A percentile compares a stretch with the other conserved stretches of the same genome.
Evolutionary conservation across 2,329 filamentous ascomycete species (phyloP).

Genomic region (Trichoderma gracile): DNA sequence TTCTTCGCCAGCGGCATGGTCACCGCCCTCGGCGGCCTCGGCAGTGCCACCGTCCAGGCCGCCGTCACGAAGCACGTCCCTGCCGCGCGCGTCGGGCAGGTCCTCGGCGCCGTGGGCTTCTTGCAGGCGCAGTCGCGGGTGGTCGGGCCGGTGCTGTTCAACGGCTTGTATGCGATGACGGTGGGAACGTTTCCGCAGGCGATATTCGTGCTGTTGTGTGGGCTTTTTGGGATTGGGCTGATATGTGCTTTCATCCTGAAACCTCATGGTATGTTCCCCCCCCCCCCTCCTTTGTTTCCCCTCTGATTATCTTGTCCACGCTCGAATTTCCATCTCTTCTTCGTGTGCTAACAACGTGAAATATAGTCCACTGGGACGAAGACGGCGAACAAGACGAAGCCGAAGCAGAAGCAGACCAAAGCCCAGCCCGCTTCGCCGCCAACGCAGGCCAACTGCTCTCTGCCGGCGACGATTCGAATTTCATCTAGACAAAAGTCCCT

Average conservation of each 20-base stretch:
- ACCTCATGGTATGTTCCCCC: conserved; percentile 61
- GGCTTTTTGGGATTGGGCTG: conserved; percentile 67
- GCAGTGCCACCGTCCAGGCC: conserved; percentile 79
- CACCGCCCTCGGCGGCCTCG: conserved; percentile 79
- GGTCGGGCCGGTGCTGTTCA: conserved; percentile 78
- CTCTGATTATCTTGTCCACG: not conserved
- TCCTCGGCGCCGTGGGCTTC: conserved; percentile 86
- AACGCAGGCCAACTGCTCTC: not conserved
- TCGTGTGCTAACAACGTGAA: not conserved
- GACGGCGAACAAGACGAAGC: conserved; percentile 36
- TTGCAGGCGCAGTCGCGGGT: conserved; percentile 81
- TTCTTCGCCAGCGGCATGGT: conserved; percentile 74
- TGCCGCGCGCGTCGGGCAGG: conserved; percentile 74
- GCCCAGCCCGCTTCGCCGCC: not conserved
- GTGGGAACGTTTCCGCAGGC: conserved; percentile 77
- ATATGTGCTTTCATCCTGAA: conserved; percentile 68
- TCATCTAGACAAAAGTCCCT: conserved; percentile 30
- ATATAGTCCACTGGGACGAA: conserved; percentile 40
- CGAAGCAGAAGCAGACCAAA: conserved; percentile 22
- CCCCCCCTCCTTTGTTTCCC: too few species aligned
- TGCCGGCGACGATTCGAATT: conserved; percentile 35
- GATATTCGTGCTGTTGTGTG: conserved; percentile 74
- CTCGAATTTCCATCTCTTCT: too few species aligned
- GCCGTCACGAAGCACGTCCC: conserved; percentile 90
- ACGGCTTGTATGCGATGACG: conserved; percentile 80